phyloP scores from a whole-genome alignment of 805 yeast genomes.

The Myxozyma melibiosi region DNA sequence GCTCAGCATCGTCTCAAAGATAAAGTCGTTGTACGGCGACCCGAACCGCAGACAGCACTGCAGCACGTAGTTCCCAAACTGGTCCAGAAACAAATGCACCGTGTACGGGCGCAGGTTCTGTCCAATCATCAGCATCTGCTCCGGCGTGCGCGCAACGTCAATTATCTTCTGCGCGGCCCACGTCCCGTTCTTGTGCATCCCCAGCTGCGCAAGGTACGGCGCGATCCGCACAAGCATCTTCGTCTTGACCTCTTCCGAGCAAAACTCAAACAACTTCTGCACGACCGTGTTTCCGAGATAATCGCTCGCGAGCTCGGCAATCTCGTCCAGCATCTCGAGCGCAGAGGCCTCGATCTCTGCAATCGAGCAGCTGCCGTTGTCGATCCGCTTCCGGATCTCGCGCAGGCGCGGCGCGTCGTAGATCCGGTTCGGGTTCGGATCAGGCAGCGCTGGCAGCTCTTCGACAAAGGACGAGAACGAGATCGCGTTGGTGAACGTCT shows the following conservation, averaged over 20 bases:
- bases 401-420: slow-evolving; percentile 88
- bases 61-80: slow-evolving; percentile 93
- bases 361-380: slow-evolving; percentile 54
- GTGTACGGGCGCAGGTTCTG: slow-evolving; percentile 76
- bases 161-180: slow-evolving; percentile 99
- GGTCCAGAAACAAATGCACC: slow-evolving; percentile 86
- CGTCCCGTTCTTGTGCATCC: slow-evolving; percentile 96
- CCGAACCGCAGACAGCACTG: slow-evolving; percentile 94
- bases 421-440: slow-evolving; percentile 64
- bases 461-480: slow-evolving; percentile 33
- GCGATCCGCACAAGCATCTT: slow-evolving; percentile 77
- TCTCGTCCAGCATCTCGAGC: slow-evolving; percentile 79
- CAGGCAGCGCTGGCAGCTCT: slow-evolving; percentile 65
- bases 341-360: slow-evolving; percentile 80
- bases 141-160: slow-evolving; percentile 64
- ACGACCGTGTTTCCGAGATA: slow-evolving; percentile 95
- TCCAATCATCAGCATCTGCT: slow-evolving; percentile 67
- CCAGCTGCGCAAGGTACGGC: slow-evolving; percentile 84
- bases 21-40: slow-evolving; percentile 83
- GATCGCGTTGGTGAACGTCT: slow-evolving; percentile 40
- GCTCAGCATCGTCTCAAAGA: slow-evolving; percentile 77
- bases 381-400: slow-evolving; percentile 78
- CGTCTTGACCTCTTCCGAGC: slow-evolving; percentile 71
- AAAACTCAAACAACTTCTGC: slow-evolving; percentile 79
- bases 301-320: slow-evolving; percentile 89